phyloP scores from a whole-genome alignment of 2,329 filamentous ascomycete genomes.

The Furcasterigmium sp. region DNA sequence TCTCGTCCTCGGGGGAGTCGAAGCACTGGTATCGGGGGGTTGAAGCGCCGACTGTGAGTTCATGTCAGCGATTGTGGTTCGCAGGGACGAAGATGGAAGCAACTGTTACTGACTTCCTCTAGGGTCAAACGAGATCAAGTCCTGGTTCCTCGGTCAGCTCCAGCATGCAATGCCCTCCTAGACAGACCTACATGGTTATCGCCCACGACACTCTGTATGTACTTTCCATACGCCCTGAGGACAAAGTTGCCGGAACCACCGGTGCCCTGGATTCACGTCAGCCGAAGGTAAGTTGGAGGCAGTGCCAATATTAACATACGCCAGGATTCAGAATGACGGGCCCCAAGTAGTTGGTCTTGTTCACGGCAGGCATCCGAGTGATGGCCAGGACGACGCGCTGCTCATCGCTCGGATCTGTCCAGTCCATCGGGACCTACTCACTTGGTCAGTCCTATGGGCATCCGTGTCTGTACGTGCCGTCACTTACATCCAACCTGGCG shows the following conservation, averaged over 20 bases:
- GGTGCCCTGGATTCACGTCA: slow-evolving; percentile 29
- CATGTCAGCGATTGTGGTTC: neutral
- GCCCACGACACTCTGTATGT: slow-evolving; percentile 39
- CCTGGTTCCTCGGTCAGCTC: slow-evolving; percentile 16
- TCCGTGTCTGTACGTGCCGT: neutral
- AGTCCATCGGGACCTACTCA: slow-evolving; percentile 30
- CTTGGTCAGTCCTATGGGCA: neutral
- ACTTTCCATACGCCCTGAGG: slow-evolving; percentile 21
- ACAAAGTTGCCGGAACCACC: slow-evolving; percentile 40
- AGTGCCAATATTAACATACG: slow-evolving; percentile 16
- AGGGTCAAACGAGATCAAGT: slow-evolving; percentile 47
- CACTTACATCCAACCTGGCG: slow-evolving; percentile 25
- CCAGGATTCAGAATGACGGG: slow-evolving; percentile 30
- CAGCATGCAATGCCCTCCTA: neutral
- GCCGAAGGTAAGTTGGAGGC: neutral
- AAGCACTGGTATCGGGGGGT: slow-evolving; percentile 48
- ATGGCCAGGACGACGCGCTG: slow-evolving; percentile 25
- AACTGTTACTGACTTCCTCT: slow-evolving; percentile 30
- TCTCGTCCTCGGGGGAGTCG: slow-evolving; percentile 32
- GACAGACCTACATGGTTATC: slow-evolving; percentile 32
- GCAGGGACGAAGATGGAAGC: neutral
- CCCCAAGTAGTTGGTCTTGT: slow-evolving; percentile 15
- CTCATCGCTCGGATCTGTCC: slow-evolving; percentile 20
- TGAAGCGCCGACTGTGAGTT: slow-evolving; percentile 35
- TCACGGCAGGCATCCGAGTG: slow-evolving; percentile 23